phyloP scores from a whole-genome alignment of 1,139 yeast species.

The Debaryomycetaceae sp. region DNA sequence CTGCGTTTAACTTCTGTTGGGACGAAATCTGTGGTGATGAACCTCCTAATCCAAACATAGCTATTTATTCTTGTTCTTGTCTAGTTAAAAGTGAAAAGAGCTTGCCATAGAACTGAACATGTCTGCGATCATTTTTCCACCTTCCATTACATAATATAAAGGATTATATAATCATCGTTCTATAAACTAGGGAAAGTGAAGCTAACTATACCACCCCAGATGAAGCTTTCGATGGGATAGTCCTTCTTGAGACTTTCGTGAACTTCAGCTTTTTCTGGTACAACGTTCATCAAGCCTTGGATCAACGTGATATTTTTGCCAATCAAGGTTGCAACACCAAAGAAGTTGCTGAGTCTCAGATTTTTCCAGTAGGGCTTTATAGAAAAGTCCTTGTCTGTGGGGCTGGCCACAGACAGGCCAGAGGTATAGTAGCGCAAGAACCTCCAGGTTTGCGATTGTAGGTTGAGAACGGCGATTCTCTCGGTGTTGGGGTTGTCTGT shows the following conservation, averaged over 20 bases:
- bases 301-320: conserved; percentile 37
- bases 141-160: conserved; percentile 2
- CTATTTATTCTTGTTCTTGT: conserved; percentile 1
- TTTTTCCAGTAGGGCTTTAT: conserved; percentile 24
- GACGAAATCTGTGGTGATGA: conserved; percentile 68
- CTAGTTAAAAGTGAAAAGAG: not conserved
- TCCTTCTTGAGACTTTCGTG: conserved; percentile 17
- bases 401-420: conserved; percentile 17
- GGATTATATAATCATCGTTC: not conserved
- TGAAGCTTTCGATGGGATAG: conserved; percentile 19
- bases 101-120: not conserved
- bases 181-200: conserved; percentile 36
- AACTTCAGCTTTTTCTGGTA: conserved; percentile 31
- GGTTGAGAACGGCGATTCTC: conserved; percentile 36
- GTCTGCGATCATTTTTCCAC: conserved; percentile 2
- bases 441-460: conserved; percentile 44
- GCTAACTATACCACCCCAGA: conserved; percentile 39
- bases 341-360: conserved; percentile 29
- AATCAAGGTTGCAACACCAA: conserved; percentile 31
- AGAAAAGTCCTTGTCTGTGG: conserved; percentile 16
- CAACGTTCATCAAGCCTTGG: conserved; percentile 35
- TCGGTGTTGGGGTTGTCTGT: conserved; percentile 27
- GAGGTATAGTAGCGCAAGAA: conserved; percentile 36
- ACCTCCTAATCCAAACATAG: conserved; percentile 81
- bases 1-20: conserved; percentile 67